A percentile compares a stretch with the other conserved stretches of the same genome.
Evolutionary conservation across 306 rosid species (phyloP).

Genomic region (Medicago ruthenica): DNA sequence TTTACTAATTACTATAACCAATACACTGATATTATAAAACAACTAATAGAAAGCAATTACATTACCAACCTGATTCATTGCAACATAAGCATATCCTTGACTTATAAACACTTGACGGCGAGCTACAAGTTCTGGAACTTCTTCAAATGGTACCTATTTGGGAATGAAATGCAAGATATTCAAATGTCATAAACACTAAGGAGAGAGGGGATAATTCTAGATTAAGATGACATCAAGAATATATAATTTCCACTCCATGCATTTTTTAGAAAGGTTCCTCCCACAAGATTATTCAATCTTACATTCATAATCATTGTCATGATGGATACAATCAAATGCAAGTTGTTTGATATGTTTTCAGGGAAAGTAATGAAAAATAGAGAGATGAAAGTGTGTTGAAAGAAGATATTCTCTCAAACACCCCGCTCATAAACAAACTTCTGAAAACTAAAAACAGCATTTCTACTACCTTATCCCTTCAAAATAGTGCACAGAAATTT

Average conservation of each 20-base stretch:
- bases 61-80: conserved; percentile 78
- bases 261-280: conserved; percentile 14
- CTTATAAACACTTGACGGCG: conserved; percentile 78
- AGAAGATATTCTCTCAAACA: conserved; percentile 19
- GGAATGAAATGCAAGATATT: conserved; percentile 29
- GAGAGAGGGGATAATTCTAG: conserved; percentile 14
- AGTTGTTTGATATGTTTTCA: conserved; percentile 17
- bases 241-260: conserved; percentile 19
- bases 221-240: conserved; percentile 11
- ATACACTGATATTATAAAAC: conserved; percentile 19
- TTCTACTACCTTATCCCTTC: background rate
- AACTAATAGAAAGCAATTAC: conserved; percentile 35
- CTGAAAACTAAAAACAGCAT: background rate
- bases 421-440: background rate
- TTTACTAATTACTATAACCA: conserved; percentile 17
- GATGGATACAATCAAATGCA: conserved; percentile 25
- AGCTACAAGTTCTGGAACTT: conserved; percentile 95
- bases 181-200: conserved; percentile 19
- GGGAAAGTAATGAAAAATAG: conserved; percentile 10
- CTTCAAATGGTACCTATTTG: conserved; percentile 91
- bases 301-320: conserved; percentile 4
- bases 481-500: conserved; percentile 6
- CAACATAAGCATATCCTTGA: conserved; percentile 84
- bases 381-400: conserved; percentile 9
- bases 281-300: conserved; percentile 25